Percentiles rank a stretch among this genome's conserved stretches.
phyloP scores from a whole-genome alignment of 768 basidiomycete species.

The Coprinopsis cinerea region DNA sequence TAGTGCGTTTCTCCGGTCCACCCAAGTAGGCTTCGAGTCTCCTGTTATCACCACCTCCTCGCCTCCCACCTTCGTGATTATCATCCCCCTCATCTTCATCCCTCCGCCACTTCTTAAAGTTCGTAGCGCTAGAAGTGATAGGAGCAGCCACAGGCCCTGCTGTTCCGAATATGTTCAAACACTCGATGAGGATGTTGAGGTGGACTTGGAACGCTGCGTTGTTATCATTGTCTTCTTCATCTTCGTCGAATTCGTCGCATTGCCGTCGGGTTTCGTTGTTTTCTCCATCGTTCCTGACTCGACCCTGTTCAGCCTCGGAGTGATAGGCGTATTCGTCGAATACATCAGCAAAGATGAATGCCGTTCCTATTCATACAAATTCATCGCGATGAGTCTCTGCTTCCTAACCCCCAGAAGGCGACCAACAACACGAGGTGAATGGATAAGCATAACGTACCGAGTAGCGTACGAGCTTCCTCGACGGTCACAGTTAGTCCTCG shows the following conservation, averaged over 20 bases:
- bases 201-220: slow-evolving; percentile 73
- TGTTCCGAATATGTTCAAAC: slow-evolving; percentile 90
- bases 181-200: slow-evolving; percentile 79
- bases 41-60: slow-evolving; percentile 26
- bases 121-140: slow-evolving; percentile 16
- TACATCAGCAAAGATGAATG: slow-evolving; percentile 70
- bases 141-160: slow-evolving; percentile 41
- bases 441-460: slow-evolving; percentile 47
- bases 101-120: slow-evolving; percentile 44
- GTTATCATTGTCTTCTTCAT: slow-evolving; percentile 21
- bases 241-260: slow-evolving; percentile 17
- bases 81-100: slow-evolving; percentile 43
- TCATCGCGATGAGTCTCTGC: not conserved
- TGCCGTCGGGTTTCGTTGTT: slow-evolving; percentile 14
- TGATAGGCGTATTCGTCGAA: slow-evolving; percentile 78
- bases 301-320: slow-evolving; percentile 27
- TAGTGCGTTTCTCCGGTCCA: slow-evolving; percentile 60
- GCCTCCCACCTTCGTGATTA: slow-evolving; percentile 35
- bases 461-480: slow-evolving; percentile 77
- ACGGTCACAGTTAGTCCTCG: slow-evolving; percentile 73
- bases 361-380: slow-evolving; percentile 43
- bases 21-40: slow-evolving; percentile 58
- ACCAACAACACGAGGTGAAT: too few relatives aligned
- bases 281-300: slow-evolving; percentile 5
- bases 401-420: too few relatives aligned